These are phyloP conservation scores for Ilyonectria sp. DNA, from an alignment of 2,329 filamentous ascomycete genomes.

Conservation along the genomic window DNA sequence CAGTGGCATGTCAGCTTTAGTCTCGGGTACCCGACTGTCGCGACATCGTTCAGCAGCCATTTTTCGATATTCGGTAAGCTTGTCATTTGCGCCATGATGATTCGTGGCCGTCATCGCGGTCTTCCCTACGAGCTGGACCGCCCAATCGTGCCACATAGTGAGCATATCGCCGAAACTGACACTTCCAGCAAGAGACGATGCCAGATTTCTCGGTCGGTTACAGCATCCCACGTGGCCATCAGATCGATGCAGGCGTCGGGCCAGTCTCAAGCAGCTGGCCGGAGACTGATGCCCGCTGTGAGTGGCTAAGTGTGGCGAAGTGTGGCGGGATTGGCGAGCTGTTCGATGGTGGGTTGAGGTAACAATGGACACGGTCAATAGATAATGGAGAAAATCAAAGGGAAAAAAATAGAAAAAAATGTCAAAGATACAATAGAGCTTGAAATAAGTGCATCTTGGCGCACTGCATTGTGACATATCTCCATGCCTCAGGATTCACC, in stretches of 20 bases:
- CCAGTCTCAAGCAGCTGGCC: not conserved
- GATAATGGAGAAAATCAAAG: too few relatives aligned
- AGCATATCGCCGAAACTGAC: slow-evolving; percentile 33
- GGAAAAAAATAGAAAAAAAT: too few relatives aligned
- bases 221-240: not conserved
- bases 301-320: not conserved
- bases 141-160: slow-evolving; percentile 51
- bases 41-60: slow-evolving; percentile 48
- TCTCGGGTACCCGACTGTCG: slow-evolving; percentile 50
- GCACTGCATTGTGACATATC: too few relatives aligned
- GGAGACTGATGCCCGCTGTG: not conserved
- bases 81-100: slow-evolving; percentile 55
- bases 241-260: not conserved
- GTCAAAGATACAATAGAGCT: too few relatives aligned
- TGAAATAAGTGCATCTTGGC: too few relatives aligned
- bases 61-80: slow-evolving; percentile 53
- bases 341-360: too few relatives aligned
- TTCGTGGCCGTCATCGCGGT: slow-evolving; percentile 54
- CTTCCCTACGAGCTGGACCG: slow-evolving; percentile 53
- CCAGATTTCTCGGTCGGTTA: not conserved
- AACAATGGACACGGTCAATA: too few relatives aligned
- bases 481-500: too few relatives aligned
- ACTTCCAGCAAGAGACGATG: not conserved
- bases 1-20: slow-evolving; percentile 54
- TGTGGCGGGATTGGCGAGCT: not conserved